These are phyloP conservation scores for Suillus subluteus DNA, from an alignment of 768 basidiomycete species.

Conservation along the genomic window DNA sequence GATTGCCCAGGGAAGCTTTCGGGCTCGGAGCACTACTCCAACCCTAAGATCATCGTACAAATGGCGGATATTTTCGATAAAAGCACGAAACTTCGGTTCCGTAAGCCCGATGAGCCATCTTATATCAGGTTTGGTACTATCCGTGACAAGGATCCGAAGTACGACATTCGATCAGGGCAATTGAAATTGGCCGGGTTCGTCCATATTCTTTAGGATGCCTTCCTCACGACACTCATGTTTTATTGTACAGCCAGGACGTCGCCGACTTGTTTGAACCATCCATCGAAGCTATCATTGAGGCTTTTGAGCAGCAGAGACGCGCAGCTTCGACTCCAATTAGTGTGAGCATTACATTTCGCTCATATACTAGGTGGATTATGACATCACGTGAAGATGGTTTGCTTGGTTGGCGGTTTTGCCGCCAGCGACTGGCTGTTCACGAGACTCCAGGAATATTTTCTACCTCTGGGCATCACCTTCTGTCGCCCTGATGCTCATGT, in stretches of 20 bases:
- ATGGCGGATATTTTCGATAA: constrained; percentile 41
- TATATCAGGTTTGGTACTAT: constrained; percentile 44
- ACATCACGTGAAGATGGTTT: constrained; percentile 32
- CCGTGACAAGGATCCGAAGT: constrained; percentile 36
- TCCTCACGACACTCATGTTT: not conserved
- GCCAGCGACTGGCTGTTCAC: constrained; percentile 50
- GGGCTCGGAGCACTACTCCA: constrained; percentile 29
- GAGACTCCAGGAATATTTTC: constrained; percentile 41
- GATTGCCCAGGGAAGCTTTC: constrained; percentile 29
- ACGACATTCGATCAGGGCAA: constrained; percentile 40
- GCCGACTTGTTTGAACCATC: constrained; percentile 48
- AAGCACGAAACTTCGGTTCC: constrained; percentile 44
- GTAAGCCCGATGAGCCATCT: constrained; percentile 33
- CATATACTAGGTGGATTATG: not conserved
- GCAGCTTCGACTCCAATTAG: constrained; percentile 27
- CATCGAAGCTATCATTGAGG: constrained; percentile 37
- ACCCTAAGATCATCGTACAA: constrained; percentile 32
- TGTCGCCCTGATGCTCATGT: constrained; percentile 52
- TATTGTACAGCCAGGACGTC: constrained; percentile 35
- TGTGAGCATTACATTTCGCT: constrained; percentile 22
- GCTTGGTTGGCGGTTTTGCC: constrained; percentile 56
- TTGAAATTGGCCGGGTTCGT: constrained; percentile 41
- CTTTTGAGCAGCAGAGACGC: constrained; percentile 34
- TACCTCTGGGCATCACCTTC: constrained; percentile 41
- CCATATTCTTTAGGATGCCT: not conserved